Percentiles rank a stretch among this genome's conserved stretches.
These are phyloP conservation scores for Scytalidium sp. DNA, from an alignment of 2,329 filamentous ascomycete species.

Conservation along the genomic window DNA sequence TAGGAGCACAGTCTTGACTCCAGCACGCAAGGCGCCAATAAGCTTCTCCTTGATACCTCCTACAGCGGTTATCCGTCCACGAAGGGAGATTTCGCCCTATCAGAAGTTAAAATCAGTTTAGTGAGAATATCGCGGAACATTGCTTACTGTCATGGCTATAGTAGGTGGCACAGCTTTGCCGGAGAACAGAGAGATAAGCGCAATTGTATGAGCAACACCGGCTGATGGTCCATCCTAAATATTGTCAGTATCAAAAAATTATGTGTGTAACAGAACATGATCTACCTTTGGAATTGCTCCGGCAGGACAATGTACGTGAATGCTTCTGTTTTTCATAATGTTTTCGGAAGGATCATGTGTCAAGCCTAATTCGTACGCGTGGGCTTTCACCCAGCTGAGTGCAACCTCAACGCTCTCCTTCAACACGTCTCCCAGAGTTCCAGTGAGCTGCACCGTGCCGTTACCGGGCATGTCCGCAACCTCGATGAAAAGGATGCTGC, in stretches of 20 bases:
- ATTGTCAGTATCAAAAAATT: slow-evolving; percentile 13
- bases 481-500: slow-evolving; percentile 97
- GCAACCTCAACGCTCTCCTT: slow-evolving; percentile 98
- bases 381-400: slow-evolving; percentile 93
- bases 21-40: slow-evolving; percentile 88
- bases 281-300: slow-evolving; percentile 96
- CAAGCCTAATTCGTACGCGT: slow-evolving; percentile 86
- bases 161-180: slow-evolving; percentile 84
- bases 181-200: slow-evolving; percentile 85
- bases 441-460: slow-evolving; percentile 90
- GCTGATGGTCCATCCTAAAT: slow-evolving; percentile 77
- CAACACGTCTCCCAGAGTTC: slow-evolving; percentile 92
- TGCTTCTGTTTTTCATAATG: slow-evolving; percentile 91
- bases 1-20: slow-evolving; percentile 89
- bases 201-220: slow-evolving; percentile 90
- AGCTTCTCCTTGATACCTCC: slow-evolving; percentile 99
- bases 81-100: slow-evolving; percentile 66
- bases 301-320: slow-evolving; percentile 94
- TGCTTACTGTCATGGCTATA: slow-evolving; percentile 85
- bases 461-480: slow-evolving; percentile 95
- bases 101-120: slow-evolving; percentile 13
- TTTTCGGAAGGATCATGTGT: slow-evolving; percentile 79
- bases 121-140: neutral
- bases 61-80: slow-evolving; percentile 88
- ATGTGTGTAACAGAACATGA: slow-evolving; percentile 37